phyloP scores from a whole-genome alignment of 345 rosid genomes.

The Turritis glabra region DNA sequence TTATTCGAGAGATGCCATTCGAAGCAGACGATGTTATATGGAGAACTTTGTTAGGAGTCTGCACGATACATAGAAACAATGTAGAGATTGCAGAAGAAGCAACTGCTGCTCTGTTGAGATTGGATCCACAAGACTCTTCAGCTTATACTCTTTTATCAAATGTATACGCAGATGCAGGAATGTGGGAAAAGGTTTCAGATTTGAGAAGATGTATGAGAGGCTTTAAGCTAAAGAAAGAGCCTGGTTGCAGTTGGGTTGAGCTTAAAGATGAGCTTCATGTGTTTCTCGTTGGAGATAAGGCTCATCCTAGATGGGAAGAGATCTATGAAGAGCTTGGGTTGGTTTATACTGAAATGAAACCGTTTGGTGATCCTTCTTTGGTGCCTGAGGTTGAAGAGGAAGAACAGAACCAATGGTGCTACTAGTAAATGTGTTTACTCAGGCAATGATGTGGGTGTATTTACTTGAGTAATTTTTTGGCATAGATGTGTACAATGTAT shows the following conservation, averaged over 20 bases:
- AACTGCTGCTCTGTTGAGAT: slow-evolving; percentile 49
- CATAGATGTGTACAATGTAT: neutral
- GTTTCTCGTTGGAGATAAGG: slow-evolving; percentile 66
- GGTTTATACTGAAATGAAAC: slow-evolving; percentile 62
- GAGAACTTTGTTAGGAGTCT: slow-evolving; percentile 80
- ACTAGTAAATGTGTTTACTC: neutral
- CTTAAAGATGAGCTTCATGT: slow-evolving; percentile 72
- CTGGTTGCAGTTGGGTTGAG: slow-evolving; percentile 97
- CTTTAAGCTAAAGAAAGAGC: slow-evolving; percentile 77
- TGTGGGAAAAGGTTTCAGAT: slow-evolving; percentile 82
- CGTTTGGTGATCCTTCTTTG: slow-evolving; percentile 26
- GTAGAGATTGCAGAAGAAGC: slow-evolving; percentile 82
- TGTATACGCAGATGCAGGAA: slow-evolving; percentile 79
- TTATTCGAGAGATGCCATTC: slow-evolving; percentile 70
- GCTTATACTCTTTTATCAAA: slow-evolving; percentile 79
- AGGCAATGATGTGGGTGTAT: no score
- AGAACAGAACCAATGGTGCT: slow-evolving; percentile 18
- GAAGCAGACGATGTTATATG: slow-evolving; percentile 81
- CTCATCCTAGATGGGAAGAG: slow-evolving; percentile 66
- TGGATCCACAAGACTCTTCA: slow-evolving; percentile 81
- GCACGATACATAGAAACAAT: slow-evolving; percentile 64
- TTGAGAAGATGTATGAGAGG: slow-evolving; percentile 68
- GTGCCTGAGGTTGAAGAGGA: slow-evolving; percentile 13
- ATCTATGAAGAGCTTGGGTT: slow-evolving; percentile 57
- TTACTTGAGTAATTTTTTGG: neutral